These are phyloP conservation scores for Blastobotrys buckinghamii DNA, from an alignment of 1,139 yeast genomes.

Conservation along the genomic window DNA sequence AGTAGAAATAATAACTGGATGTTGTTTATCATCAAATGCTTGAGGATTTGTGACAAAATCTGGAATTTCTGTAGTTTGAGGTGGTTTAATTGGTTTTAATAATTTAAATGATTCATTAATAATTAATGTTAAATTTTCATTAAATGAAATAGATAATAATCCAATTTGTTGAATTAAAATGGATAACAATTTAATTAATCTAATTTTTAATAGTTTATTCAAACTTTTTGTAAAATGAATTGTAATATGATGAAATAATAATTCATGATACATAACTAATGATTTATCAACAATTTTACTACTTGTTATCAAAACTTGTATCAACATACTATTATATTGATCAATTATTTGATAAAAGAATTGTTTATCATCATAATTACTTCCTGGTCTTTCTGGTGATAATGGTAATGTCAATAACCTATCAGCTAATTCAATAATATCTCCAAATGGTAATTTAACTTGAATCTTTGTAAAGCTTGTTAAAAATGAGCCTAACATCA, in stretches of 20 bases:
- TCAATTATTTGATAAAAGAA: constrained; percentile 21
- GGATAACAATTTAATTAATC: constrained; percentile 17
- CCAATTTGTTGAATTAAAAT: constrained; percentile 15
- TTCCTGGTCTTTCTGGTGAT: constrained; percentile 16
- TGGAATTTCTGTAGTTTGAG: constrained; percentile 37
- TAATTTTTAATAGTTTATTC: constrained; percentile 8
- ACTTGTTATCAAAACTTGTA: constrained; percentile 16
- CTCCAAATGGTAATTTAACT: constrained; percentile 29
- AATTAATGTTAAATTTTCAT: constrained; percentile 15
- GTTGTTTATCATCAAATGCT: constrained; percentile 44
- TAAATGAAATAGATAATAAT: constrained; percentile 16
- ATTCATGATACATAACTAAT: constrained; percentile 24
- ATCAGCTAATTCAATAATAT: constrained; percentile 23
- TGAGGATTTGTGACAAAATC: constrained; percentile 68
- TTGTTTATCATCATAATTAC: constrained; percentile 19
- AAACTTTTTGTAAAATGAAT: constrained; percentile 11
- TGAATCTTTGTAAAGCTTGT: constrained; percentile 23
- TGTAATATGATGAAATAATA: constrained; percentile 23
- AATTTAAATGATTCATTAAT: constrained; percentile 24
- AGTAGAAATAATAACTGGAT: constrained; percentile 34
- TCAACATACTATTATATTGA: constrained; percentile 19
- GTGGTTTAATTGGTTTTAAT: constrained; percentile 10
- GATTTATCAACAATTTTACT: constrained; percentile 20
- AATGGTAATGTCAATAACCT: constrained; percentile 23
- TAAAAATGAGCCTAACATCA: constrained; percentile 23